These are phyloP conservation scores for Annulohypoxylon truncatum DNA, from an alignment of 2,329 filamentous ascomycete genomes.

Conservation along the genomic window DNA sequence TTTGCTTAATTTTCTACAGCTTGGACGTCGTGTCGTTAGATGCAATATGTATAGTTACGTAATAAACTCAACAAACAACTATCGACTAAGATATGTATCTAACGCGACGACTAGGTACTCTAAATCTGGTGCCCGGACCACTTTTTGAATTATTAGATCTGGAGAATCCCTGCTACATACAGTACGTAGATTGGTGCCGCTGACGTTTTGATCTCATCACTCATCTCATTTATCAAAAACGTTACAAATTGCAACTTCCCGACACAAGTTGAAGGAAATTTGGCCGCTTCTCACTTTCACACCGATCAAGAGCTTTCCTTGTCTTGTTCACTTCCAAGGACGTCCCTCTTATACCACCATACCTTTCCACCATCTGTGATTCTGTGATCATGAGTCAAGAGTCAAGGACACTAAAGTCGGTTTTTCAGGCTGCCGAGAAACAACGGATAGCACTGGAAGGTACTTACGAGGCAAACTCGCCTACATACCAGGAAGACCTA, in stretches of 20 bases:
- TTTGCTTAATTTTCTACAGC: not conserved
- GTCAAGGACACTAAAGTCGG: slow-evolving; percentile 62
- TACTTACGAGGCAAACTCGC: slow-evolving; percentile 72
- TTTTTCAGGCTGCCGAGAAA: slow-evolving; percentile 63
- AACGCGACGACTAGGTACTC: not conserved
- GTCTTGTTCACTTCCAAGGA: not conserved
- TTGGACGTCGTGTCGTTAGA: not conserved
- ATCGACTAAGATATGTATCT: not conserved
- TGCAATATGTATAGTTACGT: not conserved
- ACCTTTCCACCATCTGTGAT: not conserved
- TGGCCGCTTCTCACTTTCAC: not conserved
- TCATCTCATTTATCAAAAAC: not conserved
- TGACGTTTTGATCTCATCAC: slow-evolving; percentile 21
- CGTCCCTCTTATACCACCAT: not conserved
- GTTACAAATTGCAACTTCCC: not conserved
- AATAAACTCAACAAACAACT: not conserved
- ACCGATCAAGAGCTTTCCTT: not conserved
- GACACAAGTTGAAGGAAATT: not conserved
- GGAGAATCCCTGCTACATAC: slow-evolving; percentile 7
- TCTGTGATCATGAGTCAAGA: slow-evolving; percentile 53
- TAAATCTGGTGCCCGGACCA: not conserved
- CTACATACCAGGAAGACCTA: slow-evolving; percentile 75
- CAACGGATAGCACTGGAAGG: slow-evolving; percentile 69
- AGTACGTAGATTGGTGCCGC: not conserved
- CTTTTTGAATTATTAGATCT: not conserved